Evolutionary conservation across 192 early-diverging fungal genomes (phyloP).

Genomic region (Oehlia diaphana): DNA sequence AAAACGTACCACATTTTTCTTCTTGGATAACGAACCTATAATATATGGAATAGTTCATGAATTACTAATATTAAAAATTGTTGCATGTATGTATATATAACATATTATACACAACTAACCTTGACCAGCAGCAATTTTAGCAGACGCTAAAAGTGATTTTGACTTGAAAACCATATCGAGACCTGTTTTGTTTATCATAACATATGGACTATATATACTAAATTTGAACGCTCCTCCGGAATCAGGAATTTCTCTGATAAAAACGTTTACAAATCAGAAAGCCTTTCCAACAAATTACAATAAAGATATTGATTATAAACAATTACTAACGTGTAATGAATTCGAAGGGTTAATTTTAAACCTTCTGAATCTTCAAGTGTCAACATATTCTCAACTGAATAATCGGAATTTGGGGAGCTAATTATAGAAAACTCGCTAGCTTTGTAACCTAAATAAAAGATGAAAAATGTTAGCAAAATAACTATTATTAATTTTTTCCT

Average conservation of each 20-base stretch:
- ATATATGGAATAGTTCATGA: neutral
- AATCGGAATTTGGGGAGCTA: slow-evolving; percentile 80
- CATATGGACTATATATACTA: slow-evolving; percentile 91
- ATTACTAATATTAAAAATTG: neutral
- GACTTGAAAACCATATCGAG: slow-evolving; percentile 74
- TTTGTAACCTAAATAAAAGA: slow-evolving; percentile 49
- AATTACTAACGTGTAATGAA: slow-evolving; percentile 54
- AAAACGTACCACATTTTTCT: neutral
- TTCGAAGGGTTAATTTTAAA: slow-evolving; percentile 61
- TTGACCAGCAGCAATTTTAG: slow-evolving; percentile 73
- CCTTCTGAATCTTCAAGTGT: slow-evolving; percentile 66
- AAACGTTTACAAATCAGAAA: neutral
- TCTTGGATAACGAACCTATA: neutral
- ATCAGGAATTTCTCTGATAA: slow-evolving; percentile 56
- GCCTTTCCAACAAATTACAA: neutral
- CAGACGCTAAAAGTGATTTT: slow-evolving; percentile 77
- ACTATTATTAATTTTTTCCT: too few species aligned
- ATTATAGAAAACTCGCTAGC: slow-evolving; percentile 85
- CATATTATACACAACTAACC: slow-evolving; percentile 15
- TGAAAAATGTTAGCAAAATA: neutral
- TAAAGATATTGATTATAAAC: neutral
- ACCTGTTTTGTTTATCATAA: slow-evolving; percentile 92
- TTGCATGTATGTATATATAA: too few species aligned
- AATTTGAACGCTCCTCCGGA: slow-evolving; percentile 77
- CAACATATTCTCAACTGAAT: slow-evolving; percentile 72